Percentiles rank a stretch among this genome's conserved stretches.
These are phyloP conservation scores for Akanthomyces uredinophilus DNA, from an alignment of 2,329 filamentous ascomycete genomes.

Conservation along the genomic window DNA sequence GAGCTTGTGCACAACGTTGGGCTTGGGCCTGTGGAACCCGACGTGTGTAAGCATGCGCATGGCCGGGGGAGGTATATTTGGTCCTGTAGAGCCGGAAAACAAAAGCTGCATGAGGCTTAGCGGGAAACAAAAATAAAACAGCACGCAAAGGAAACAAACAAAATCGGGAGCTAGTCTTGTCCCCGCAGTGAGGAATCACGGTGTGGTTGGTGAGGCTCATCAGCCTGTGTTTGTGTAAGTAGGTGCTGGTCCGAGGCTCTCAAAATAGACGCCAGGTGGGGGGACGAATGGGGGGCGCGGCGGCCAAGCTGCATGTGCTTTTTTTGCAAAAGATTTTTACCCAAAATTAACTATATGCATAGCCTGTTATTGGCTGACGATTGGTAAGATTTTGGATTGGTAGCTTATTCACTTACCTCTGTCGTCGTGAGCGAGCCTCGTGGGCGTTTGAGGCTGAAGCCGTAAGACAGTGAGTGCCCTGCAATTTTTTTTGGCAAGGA, in stretches of 20 bases:
- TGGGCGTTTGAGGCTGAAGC: neutral
- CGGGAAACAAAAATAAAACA: neutral
- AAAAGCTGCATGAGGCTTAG: neutral
- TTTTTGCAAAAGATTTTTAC: neutral
- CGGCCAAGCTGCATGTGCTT: neutral
- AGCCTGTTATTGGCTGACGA: neutral
- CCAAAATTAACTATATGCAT: neutral
- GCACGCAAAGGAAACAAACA: neutral
- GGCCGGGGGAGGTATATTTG: neutral
- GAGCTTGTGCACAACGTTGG: neutral
- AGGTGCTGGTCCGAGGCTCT: neutral
- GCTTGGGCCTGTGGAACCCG: neutral
- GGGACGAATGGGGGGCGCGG: neutral
- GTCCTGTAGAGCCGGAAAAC: neutral
- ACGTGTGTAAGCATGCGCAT: neutral
- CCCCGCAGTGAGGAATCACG: neutral
- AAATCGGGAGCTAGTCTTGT: neutral
- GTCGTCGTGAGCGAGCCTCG: neutral
- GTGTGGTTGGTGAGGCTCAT: neutral
- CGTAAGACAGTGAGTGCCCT: too few species aligned
- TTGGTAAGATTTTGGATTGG: neutral
- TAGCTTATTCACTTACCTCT: neutral
- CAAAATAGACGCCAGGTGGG: neutral
- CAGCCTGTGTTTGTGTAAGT: neutral
- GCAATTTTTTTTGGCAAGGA: too few species aligned